Base-by-base conservation (phyloP, 2,329 filamentous ascomycete species). In the Mollisiaceae sp. region DNA sequence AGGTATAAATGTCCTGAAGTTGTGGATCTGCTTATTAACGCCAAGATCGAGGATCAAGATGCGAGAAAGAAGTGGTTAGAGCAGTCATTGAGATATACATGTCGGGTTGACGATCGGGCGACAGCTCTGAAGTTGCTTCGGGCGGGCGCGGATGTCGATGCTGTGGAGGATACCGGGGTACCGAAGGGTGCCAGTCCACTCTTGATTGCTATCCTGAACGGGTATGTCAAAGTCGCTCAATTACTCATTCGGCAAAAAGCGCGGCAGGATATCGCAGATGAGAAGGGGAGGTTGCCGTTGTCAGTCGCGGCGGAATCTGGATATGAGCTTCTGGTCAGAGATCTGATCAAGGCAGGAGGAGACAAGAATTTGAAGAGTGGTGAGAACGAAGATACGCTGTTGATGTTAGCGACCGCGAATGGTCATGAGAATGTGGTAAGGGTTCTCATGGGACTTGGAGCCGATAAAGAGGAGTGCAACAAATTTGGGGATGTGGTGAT, bases 401-500 rank as follows among this genome's bases (percentile, higher is more conserved):
- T 71, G 18, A 65, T 66, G 0, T 11, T 66, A 8, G 66, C 66
- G 1, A 54, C 64, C 12, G 41, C 20, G 27, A 56, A 65, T 24
- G 67, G 65, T 18, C 63, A 69, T 41, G 54, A 67, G 45, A 64
- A 64, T 43, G 62, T 62, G 43, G 57, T 70, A 2, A 59, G 43
- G 22, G 60, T 69, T 12, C 58, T 70, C 15, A 47, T 70, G 39
- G 45, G 62, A 15, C 62, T 54, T 8, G 58, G 63, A 1, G 64
- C 60, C 8, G 63, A 64, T 62, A 58, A 4, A n/a, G 56, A 62
- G 0, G n/a, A 54, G 18, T 24, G 32, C 14, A 70, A 71, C 54
- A 69, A 50, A 45, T 70, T 70, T 65, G 69, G 65, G 11, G 69
- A 69, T 20, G 62, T 39, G 35, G 68, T 65, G 12, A 38, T 67